phyloP scores from a whole-genome alignment of 2,329 filamentous ascomycete species.

The Aurifilum marmelostoma region DNA sequence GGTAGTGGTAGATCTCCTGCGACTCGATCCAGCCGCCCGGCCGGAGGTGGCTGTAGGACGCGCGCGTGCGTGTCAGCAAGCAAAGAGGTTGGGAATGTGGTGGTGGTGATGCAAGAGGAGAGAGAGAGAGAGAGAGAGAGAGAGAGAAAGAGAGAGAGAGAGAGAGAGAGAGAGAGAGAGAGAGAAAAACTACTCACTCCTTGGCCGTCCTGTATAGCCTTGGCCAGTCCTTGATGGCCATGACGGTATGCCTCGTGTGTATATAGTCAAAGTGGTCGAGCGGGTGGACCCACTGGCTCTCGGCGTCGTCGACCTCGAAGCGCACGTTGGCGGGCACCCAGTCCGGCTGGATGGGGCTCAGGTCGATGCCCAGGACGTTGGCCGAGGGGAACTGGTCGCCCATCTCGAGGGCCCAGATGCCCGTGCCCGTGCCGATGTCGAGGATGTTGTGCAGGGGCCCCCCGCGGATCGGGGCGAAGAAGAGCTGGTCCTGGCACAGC shows the following conservation, averaged over 20 bases:
- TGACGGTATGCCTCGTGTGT: slow-evolving; percentile 59
- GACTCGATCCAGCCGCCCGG: slow-evolving; percentile 58
- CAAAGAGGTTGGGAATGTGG: too few relatives aligned
- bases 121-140: too few relatives aligned
- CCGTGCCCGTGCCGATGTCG: slow-evolving; percentile 63
- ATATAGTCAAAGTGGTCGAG: slow-evolving; percentile 62
- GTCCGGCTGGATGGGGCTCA: slow-evolving; percentile 51
- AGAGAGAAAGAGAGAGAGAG: too few relatives aligned
- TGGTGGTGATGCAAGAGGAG: too few relatives aligned
- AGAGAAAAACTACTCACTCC: slow-evolving; percentile 45
- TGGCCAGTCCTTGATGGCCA: slow-evolving; percentile 60
- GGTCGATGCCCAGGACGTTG: slow-evolving; percentile 46
- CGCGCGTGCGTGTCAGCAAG: too few relatives aligned
- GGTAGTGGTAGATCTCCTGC: slow-evolving; percentile 48
- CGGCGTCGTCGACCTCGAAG: slow-evolving; percentile 66
- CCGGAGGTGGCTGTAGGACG: slow-evolving; percentile 41
- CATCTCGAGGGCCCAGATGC: slow-evolving; percentile 63
- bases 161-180: too few relatives aligned
- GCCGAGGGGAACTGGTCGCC: slow-evolving; percentile 47
- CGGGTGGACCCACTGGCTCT: slow-evolving; percentile 58
- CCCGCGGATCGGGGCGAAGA: slow-evolving; percentile 54
- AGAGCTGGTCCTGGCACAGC: slow-evolving; percentile 51
- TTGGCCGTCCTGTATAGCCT: slow-evolving; percentile 50
- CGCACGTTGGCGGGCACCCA: slow-evolving; percentile 62
- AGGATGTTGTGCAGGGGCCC: slow-evolving; percentile 51